Percentiles rank a stretch among this genome's conserved stretches.
Conservation (phyloP, 495 filamentous ascomycete species). For the Aspergillus olivimuriae region DNA sequence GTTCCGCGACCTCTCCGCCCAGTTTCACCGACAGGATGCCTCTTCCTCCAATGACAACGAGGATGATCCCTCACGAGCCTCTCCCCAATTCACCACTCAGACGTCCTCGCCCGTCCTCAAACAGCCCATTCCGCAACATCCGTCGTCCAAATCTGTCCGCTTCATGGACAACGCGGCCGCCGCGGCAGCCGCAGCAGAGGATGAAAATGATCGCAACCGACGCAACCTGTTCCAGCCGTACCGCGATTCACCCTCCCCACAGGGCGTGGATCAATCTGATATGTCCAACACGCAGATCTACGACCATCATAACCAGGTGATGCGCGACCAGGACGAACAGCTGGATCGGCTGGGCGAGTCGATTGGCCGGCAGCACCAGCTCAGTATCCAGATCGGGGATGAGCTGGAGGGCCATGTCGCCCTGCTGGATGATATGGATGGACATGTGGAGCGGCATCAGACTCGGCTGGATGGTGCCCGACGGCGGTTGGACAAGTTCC, state of each 20-base stretch:
- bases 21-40: conserved; percentile 48
- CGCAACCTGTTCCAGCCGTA: conserved; percentile 59
- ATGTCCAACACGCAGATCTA: conserved; percentile 84
- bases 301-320: conserved; percentile 68
- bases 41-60: not conserved
- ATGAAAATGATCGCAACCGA: conserved; percentile 48
- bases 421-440: conserved; percentile 84
- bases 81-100: conserved; percentile 62
- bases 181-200: conserved; percentile 42
- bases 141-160: conserved; percentile 72
- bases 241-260: conserved; percentile 53
- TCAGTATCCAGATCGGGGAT: conserved; percentile 93
- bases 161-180: conserved; percentile 66
- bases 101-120: conserved; percentile 37
- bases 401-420: conserved; percentile 87
- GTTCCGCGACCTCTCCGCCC: conserved; percentile 51
- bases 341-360: conserved; percentile 79
- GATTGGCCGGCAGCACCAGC: conserved; percentile 86
- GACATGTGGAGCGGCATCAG: conserved; percentile 73
- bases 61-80: conserved; percentile 42
- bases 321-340: conserved; percentile 86
- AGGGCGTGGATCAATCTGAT: conserved; percentile 56
- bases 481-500: conserved; percentile 61
- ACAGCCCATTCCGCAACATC: conserved; percentile 42
- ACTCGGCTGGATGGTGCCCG: conserved; percentile 66